These are phyloP conservation scores for Phytophthora hybrid DNA, from an alignment of 352 stramenopile genomes.

Conservation along the genomic window DNA sequence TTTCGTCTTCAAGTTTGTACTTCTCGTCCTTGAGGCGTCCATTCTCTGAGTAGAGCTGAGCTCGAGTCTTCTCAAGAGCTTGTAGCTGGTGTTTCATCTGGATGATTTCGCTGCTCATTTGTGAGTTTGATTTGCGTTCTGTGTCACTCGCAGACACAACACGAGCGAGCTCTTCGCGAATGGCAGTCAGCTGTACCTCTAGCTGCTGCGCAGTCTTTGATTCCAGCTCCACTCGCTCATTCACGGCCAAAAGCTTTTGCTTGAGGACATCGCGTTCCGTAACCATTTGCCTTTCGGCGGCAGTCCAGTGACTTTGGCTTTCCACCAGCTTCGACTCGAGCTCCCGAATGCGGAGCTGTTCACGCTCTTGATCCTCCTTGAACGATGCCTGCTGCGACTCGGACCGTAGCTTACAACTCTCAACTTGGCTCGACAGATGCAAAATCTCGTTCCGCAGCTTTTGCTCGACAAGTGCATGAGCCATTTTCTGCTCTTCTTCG, in stretches of 20 bases:
- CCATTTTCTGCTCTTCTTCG: constrained; percentile 51
- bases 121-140: constrained; percentile 41
- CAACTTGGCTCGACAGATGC: constrained; percentile 62
- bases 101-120: constrained; percentile 62
- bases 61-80: constrained; percentile 54
- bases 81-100: constrained; percentile 66
- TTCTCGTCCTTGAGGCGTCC: constrained; percentile 48
- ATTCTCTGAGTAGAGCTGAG: constrained; percentile 51
- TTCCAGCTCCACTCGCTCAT: constrained; percentile 54
- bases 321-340: constrained; percentile 51
- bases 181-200: constrained; percentile 50
- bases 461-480: constrained; percentile 59
- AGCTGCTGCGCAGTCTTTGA: constrained; percentile 47
- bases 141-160: constrained; percentile 45
- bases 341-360: constrained; percentile 45
- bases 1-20: constrained; percentile 41
- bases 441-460: constrained; percentile 74
- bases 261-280: constrained; percentile 63
- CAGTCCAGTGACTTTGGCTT: constrained; percentile 45
- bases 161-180: constrained; percentile 57
- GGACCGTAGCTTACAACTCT: constrained; percentile 54
- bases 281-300: constrained; percentile 44
- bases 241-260: constrained; percentile 53
- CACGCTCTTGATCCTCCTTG: constrained; percentile 34
- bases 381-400: constrained; percentile 50